phyloP scores from a whole-genome alignment of 1,284 basidiomycete genomes.

The Cryptococcus deneoformans region DNA sequence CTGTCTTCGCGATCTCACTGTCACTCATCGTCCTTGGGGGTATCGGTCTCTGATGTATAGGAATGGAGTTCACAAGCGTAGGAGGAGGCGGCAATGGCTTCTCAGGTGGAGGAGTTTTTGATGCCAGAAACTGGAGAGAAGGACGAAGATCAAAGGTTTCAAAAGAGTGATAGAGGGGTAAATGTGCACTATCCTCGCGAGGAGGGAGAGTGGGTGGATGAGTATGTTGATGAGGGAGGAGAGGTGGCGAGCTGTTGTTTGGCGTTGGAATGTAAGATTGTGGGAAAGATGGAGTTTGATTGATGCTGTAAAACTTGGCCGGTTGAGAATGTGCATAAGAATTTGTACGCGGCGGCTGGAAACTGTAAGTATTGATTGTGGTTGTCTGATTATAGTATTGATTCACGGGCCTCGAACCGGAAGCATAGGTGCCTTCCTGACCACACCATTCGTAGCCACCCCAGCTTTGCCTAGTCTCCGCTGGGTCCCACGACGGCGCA shows the following conservation, averaged over 20 bases:
- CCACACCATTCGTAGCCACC: neutral
- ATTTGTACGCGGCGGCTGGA: too few species aligned
- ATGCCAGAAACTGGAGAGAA: slow-evolving; percentile 1
- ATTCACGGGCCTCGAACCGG: too few species aligned
- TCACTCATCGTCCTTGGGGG: neutral
- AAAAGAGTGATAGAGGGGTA: neutral
- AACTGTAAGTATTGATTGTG: too few species aligned
- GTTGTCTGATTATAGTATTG: too few species aligned
- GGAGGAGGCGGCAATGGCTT: slow-evolving; percentile 11
- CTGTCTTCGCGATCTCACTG: too few species aligned
- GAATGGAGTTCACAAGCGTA: slow-evolving; percentile 7
- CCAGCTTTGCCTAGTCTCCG: neutral
- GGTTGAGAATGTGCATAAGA: too few species aligned
- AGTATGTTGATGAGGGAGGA: too few species aligned
- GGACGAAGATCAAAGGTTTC: slow-evolving; percentile 1
- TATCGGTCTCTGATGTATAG: slow-evolving; percentile 7
- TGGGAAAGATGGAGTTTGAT: too few species aligned
- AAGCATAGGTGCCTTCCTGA: too few species aligned
- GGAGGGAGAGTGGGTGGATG: neutral
- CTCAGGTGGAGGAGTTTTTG: neutral
- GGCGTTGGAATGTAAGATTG: too few species aligned
- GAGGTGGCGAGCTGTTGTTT: too few species aligned
- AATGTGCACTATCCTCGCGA: neutral
- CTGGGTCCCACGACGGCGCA: neutral
- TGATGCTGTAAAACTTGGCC: too few species aligned